These are phyloP conservation scores for Dicorynia guianensis DNA, from an alignment of 306 rosid species.

Conservation along the genomic window DNA sequence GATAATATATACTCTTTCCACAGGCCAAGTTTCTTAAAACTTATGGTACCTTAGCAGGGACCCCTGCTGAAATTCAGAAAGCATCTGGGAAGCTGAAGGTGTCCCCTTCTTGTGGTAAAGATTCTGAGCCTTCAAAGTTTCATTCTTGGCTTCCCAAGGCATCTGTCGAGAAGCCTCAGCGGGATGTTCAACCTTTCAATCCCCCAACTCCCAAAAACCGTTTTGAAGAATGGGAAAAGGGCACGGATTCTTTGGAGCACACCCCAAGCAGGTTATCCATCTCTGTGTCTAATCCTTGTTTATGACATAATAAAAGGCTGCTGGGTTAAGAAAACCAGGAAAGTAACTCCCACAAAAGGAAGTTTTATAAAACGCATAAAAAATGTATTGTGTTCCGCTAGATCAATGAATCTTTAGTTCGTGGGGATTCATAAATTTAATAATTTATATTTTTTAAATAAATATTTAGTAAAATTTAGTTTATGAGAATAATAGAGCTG, in stretches of 20 bases:
- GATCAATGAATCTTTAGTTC: too few species aligned
- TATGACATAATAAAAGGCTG: slow-evolving; percentile 5
- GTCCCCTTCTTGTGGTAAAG: slow-evolving; percentile 43
- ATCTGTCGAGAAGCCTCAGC: slow-evolving; percentile 50
- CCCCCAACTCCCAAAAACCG: slow-evolving; percentile 57
- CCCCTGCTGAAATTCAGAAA: slow-evolving; percentile 64
- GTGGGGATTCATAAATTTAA: too few species aligned
- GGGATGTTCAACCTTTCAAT: slow-evolving; percentile 48
- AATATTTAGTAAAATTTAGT: too few species aligned
- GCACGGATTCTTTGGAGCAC: slow-evolving; percentile 51
- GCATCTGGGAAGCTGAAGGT: slow-evolving; percentile 39
- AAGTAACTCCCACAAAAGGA: too few species aligned
- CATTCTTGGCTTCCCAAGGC: slow-evolving; percentile 54
- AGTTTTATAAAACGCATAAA: too few species aligned
- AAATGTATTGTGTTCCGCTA: too few species aligned
- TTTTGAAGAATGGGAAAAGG: slow-evolving; percentile 52
- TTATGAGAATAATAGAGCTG: too few species aligned
- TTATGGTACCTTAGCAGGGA: slow-evolving; percentile 62
- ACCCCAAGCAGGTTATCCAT: slow-evolving; percentile 77
- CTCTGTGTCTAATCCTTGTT: slow-evolving; percentile 10
- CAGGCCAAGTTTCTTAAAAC: slow-evolving; percentile 82
- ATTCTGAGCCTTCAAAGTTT: slow-evolving; percentile 41
- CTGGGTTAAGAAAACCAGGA: slow-evolving; percentile 9
- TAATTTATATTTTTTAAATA: too few species aligned
- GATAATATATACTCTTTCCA: slow-evolving; percentile 30